Evolutionary conservation across 176 grass and related monocot species (phyloP).

Genomic region (Phyllostachys edulis): DNA sequence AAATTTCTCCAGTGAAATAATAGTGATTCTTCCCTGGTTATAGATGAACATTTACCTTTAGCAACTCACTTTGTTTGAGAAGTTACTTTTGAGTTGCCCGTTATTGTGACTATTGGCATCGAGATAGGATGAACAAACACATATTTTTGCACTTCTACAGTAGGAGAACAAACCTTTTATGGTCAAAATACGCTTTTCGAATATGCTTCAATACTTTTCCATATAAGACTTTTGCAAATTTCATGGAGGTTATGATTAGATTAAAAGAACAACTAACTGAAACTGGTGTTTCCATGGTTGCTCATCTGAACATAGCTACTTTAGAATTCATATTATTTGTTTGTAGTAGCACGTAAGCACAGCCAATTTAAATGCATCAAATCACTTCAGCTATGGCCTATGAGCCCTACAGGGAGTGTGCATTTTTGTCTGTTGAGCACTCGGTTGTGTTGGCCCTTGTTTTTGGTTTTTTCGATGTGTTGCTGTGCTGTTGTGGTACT

Average conservation of each 20-base stretch:
- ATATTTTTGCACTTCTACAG: neutral
- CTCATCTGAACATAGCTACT: neutral
- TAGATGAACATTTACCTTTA: neutral
- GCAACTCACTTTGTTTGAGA: neutral
- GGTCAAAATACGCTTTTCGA: neutral
- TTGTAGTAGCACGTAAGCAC: neutral
- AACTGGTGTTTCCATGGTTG: neutral
- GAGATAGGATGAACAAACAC: neutral
- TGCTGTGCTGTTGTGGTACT: neutral
- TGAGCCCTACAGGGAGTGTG: neutral
- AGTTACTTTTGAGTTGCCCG: neutral
- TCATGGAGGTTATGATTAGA: neutral
- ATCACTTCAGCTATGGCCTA: neutral
- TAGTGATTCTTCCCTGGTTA: neutral
- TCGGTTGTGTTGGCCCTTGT: conserved; percentile 31
- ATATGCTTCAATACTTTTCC: neutral
- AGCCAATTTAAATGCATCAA: neutral
- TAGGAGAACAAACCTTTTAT: neutral
- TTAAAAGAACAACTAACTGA: neutral
- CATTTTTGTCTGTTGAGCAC: conserved; percentile 39
- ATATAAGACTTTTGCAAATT: neutral
- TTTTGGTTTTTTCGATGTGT: neutral
- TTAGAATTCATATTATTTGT: neutral
- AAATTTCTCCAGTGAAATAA: neutral
- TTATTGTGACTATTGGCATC: neutral